A percentile compares a stretch with the other conserved stretches of the same genome.
phyloP scores from a whole-genome alignment of 495 filamentous ascomycete genomes.

The Aspergillus affinis region DNA sequence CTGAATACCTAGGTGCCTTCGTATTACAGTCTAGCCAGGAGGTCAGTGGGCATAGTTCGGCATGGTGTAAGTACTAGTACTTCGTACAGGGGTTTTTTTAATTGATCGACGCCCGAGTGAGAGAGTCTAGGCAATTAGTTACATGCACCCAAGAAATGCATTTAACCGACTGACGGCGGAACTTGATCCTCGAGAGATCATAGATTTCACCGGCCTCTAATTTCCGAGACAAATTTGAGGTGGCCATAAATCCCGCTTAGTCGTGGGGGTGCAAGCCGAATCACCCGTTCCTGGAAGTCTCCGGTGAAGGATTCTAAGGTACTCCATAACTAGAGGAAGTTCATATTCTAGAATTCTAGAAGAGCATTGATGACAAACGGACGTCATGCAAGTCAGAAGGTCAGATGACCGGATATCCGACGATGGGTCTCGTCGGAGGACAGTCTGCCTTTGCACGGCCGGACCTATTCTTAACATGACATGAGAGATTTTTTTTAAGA shows the following conservation, averaged over 20 bases:
- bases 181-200: not conserved
- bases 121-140: not conserved
- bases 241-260: not conserved
- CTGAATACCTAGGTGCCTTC: too few relatives aligned
- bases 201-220: conserved; percentile 6
- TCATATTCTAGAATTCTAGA: not conserved
- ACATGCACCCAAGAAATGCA: not conserved
- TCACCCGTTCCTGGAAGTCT: not conserved
- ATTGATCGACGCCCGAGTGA: not conserved
- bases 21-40: too few relatives aligned
- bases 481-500: too few relatives aligned
- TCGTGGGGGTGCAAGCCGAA: too few relatives aligned
- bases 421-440: not conserved
- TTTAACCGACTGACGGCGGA: conserved; percentile 5
- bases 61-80: too few relatives aligned
- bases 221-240: not conserved
- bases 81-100: not conserved
- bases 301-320: conserved; percentile 1
- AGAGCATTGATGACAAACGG: not conserved
- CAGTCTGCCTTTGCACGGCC: not conserved
- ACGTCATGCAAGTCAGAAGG: not conserved
- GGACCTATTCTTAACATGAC: not conserved
- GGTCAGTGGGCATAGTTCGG: too few relatives aligned
- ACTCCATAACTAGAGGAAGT: not conserved
- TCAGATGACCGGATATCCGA: not conserved